Base-by-base conservation (phyloP, 768 basidiomycete species). In the Tylopilus rubrobrunneus region DNA sequence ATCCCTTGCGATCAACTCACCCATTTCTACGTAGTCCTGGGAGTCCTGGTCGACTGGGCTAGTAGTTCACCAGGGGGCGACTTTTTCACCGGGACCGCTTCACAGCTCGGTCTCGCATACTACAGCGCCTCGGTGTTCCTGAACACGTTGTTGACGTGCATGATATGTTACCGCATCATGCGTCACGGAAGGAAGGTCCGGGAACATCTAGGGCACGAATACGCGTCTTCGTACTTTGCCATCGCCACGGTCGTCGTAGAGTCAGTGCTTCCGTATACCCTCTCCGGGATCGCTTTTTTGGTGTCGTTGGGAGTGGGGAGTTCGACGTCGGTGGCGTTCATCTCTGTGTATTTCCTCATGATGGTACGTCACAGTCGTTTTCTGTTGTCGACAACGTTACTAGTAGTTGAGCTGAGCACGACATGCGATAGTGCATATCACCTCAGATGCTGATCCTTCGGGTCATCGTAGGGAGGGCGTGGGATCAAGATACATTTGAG, bases 371-470 rank as follows among this genome's bases (percentile, higher is more conserved):
- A 3, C 4, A 34, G 8, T 37, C 11, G 8, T 7, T 7, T 15
- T 11, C 29, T 15, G 19, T 17, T 11, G 23, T 17, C 9, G 19
- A 15, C 2, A 7, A 31, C 10, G 31, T 7, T 3, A 19, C 19
- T 19, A 19, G 19, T 19, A 21, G 3, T 21, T 25, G 25, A 25
- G 25, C 34, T 50, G 31, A 37, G 37, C n/a, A 17, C 37, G 15
- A 17, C 37, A 37, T 8, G 11, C 34, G 2, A 34, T 34, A 34
- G 34, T 67, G 60, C 40, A 64, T 68, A 51, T 64, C 67, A 19
- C 65, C 67, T 1, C 67, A 65, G 40, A 48, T 65, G 42, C 42
- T 67, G 45, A 63, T 69, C 31, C 56, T 69, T 19, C 56, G 62
- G 29, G 31, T 67, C 36, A 19, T 11, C 9, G 59, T 59, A 11